Conservation (phyloP, 164 flowering plant genomes). For the Vitis amurensis region DNA sequence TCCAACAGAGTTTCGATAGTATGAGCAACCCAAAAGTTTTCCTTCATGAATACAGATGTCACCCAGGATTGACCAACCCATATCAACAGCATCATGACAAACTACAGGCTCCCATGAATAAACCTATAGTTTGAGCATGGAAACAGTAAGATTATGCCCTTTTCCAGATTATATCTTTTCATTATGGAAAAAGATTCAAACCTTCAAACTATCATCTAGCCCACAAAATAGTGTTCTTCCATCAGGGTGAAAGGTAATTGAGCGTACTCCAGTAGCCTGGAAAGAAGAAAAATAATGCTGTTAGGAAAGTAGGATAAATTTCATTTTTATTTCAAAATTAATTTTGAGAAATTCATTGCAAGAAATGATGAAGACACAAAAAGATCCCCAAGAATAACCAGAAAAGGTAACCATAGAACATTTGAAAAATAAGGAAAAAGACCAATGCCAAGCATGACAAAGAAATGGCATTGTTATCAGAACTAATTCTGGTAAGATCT, state of each 20-base stretch:
- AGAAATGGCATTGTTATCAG: too few species aligned
- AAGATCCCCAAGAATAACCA: too few species aligned
- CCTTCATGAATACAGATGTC: slow-evolving; percentile 78
- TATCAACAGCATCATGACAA: slow-evolving; percentile 74
- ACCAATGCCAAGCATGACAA: too few species aligned
- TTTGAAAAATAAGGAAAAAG: too few species aligned
- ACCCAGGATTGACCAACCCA: slow-evolving; percentile 86
- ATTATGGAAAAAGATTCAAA: slow-evolving; percentile 12
- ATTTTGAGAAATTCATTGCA: too few species aligned
- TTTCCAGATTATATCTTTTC: neutral
- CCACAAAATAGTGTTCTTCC: slow-evolving; percentile 86
- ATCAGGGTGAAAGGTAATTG: slow-evolving; percentile 82
- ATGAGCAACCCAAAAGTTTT: slow-evolving; percentile 77
- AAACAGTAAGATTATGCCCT: neutral
- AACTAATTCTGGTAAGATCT: too few species aligned
- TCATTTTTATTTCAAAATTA: neutral
- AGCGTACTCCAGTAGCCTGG: slow-evolving; percentile 76
- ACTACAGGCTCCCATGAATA: slow-evolving; percentile 93
- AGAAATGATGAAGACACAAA: too few species aligned
- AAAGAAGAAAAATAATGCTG: slow-evolving; percentile 11
- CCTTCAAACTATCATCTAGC: slow-evolving; percentile 75
- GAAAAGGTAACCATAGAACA: too few species aligned
- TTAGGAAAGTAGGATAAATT: neutral
- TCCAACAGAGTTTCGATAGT: slow-evolving; percentile 65
- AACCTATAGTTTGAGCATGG: slow-evolving; percentile 43